Evolutionary conservation across 345 rosid genomes (phyloP).

Genomic region (Eucalyptus victrix): DNA sequence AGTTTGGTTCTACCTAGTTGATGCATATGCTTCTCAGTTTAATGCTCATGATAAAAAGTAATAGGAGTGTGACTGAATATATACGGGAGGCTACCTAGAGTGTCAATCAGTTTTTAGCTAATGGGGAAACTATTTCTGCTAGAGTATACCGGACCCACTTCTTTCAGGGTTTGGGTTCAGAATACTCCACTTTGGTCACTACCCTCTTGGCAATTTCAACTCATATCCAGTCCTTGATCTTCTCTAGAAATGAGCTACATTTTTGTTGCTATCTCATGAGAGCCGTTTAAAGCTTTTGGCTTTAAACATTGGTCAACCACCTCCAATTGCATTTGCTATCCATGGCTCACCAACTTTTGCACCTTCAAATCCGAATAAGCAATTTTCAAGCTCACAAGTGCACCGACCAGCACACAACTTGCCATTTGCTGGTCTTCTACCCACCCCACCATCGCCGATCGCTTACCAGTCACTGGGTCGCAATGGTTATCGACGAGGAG

Average conservation of each 20-base stretch:
- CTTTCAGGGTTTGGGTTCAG: not conserved
- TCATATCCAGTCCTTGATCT: not conserved
- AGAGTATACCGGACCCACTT: not conserved
- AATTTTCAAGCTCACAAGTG: too few relatives aligned
- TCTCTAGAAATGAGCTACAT: not conserved
- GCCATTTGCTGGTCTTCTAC: not conserved
- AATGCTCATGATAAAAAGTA: not conserved
- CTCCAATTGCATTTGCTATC: not conserved
- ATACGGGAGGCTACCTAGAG: not conserved
- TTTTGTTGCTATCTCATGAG: not conserved
- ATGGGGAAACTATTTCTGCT: not conserved
- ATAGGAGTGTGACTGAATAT: not conserved
- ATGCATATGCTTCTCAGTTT: not conserved
- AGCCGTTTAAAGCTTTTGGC: not conserved
- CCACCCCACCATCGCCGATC: accelerated
- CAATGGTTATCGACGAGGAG: not conserved
- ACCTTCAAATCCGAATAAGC: not conserved
- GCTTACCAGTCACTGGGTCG: not conserved
- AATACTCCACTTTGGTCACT: not conserved
- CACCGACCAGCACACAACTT: not conserved
- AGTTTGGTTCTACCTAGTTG: not conserved
- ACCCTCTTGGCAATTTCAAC: not conserved
- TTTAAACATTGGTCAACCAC: not conserved
- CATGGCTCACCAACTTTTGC: not conserved
- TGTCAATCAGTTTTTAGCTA: not conserved